These are phyloP conservation scores for Neofusicoccum cordaticola DNA, from an alignment of 2,329 filamentous ascomycete species.

Conservation along the genomic window DNA sequence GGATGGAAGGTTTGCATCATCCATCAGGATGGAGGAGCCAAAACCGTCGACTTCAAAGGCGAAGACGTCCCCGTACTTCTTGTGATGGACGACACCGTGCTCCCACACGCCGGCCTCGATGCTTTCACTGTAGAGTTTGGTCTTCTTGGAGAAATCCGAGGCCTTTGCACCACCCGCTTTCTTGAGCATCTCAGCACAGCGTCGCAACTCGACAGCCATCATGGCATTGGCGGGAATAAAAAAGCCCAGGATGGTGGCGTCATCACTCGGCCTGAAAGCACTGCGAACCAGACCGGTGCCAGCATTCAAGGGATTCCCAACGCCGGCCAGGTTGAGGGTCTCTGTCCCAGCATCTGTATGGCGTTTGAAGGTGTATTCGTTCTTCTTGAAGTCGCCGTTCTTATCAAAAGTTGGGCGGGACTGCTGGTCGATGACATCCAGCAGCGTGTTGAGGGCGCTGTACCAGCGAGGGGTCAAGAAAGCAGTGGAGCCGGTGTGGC, in stretches of 20 bases:
- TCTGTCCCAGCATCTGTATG: conserved; percentile 80
- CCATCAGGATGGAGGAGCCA: conserved; percentile 79
- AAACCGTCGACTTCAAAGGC: conserved; percentile 88
- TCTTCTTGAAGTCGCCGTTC: conserved; percentile 63
- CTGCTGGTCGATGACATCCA: conserved; percentile 74
- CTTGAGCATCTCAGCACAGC: conserved; percentile 68
- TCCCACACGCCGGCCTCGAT: conserved; percentile 79
- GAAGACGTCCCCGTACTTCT: conserved; percentile 74
- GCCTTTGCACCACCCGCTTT: conserved; percentile 53
- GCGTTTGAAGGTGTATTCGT: conserved; percentile 85
- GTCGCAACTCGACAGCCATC: conserved; percentile 85
- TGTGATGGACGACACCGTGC: conserved; percentile 75
- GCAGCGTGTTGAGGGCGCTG: conserved; percentile 68
- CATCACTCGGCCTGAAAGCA: conserved; percentile 91
- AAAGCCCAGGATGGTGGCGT: conserved; percentile 90
- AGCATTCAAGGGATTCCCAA: conserved; percentile 86
- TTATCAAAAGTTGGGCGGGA: conserved; percentile 76
- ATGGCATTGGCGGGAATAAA: conserved; percentile 95
- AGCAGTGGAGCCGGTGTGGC: conserved; percentile 71
- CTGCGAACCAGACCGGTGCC: conserved; percentile 85
- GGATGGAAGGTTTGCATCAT: conserved; percentile 84
- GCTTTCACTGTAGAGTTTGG: conserved; percentile 57
- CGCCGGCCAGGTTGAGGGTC: conserved; percentile 75
- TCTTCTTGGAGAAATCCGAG: conserved; percentile 40
- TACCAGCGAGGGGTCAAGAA: conserved; percentile 81